Evolutionary conservation across 257 asterid species (phyloP).

Genomic region (Asclepias syriaca): DNA sequence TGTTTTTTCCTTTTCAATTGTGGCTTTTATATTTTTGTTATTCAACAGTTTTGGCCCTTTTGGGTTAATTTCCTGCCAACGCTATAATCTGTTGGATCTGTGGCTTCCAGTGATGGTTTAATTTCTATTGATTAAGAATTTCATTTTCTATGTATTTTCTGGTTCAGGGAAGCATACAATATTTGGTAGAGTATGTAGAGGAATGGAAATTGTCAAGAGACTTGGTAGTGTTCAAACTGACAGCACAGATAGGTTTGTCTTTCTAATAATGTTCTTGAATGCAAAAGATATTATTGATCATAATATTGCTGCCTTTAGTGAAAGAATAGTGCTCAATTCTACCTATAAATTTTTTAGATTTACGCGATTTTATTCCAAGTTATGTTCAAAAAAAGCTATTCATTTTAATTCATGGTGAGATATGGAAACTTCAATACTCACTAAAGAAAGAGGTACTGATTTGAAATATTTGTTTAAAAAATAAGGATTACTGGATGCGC

Average conservation of each 20-base stretch:
- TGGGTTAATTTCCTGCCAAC: not conserved
- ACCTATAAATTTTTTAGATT: too few relatives aligned
- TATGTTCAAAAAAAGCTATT: not conserved
- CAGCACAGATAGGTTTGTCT: slow-evolving; percentile 74
- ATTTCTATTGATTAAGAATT: not conserved
- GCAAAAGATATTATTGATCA: not conserved
- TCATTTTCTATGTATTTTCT: not conserved
- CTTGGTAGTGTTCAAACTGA: slow-evolving; percentile 98
- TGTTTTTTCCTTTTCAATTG: not conserved
- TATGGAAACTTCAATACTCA: not conserved
- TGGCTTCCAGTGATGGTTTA: not conserved
- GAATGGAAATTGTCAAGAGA: slow-evolving; percentile 97
- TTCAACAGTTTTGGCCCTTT: not conserved
- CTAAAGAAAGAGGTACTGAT: not conserved
- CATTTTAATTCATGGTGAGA: not conserved
- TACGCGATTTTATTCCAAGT: not conserved
- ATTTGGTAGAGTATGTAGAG: slow-evolving; percentile 87
- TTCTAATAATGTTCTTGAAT: slow-evolving; percentile 1
- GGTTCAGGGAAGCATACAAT: slow-evolving; percentile 85
- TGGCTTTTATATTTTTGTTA: not conserved
- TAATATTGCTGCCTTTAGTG: not conserved
- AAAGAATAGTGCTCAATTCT: not conserved
- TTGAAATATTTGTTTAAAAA: not conserved
- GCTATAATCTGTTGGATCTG: not conserved
- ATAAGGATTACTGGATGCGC: not conserved